phyloP scores from a whole-genome alignment of 768 basidiomycete species.

The Lactifluus hygrophoroides region DNA sequence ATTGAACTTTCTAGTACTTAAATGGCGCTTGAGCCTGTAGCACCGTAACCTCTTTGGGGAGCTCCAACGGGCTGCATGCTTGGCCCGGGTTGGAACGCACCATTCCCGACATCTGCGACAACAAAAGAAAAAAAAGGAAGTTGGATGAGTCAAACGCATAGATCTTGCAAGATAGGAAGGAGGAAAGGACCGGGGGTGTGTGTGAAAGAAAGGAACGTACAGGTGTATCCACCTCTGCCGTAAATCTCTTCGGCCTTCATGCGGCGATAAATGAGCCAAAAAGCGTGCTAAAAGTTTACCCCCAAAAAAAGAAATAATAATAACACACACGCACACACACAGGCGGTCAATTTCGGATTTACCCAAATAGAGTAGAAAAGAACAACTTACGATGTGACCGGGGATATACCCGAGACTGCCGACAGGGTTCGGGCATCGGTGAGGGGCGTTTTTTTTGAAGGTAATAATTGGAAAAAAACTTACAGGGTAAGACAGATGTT shows the following conservation, averaged over 20 bases:
- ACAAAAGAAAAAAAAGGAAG: not conserved
- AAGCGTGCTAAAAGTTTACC: constrained; percentile 69
- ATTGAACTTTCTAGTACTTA: not conserved
- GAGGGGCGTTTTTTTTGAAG: too few species aligned
- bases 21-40: not conserved
- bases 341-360: too few species aligned
- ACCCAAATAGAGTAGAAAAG: not conserved
- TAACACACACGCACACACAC: too few species aligned
- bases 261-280: constrained; percentile 87
- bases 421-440: constrained; percentile 6
- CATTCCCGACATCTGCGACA: constrained; percentile 27
- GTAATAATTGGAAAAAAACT: constrained; percentile 20
- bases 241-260: constrained; percentile 82
- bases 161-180: too few species aligned
- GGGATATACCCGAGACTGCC: constrained; percentile 70
- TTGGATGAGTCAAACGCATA: too few species aligned
- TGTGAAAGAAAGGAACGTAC: constrained; percentile 50
- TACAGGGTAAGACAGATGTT: constrained; percentile 75
- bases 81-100: constrained; percentile 15
- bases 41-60: constrained; percentile 5
- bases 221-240: constrained; percentile 66
- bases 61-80: not conserved
- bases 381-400: constrained; percentile 48
- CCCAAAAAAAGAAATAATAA: too few species aligned
- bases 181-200: too few species aligned